Evolutionary conservation across 495 filamentous ascomycete genomes (phyloP).

Genomic region (Podospora conica): DNA sequence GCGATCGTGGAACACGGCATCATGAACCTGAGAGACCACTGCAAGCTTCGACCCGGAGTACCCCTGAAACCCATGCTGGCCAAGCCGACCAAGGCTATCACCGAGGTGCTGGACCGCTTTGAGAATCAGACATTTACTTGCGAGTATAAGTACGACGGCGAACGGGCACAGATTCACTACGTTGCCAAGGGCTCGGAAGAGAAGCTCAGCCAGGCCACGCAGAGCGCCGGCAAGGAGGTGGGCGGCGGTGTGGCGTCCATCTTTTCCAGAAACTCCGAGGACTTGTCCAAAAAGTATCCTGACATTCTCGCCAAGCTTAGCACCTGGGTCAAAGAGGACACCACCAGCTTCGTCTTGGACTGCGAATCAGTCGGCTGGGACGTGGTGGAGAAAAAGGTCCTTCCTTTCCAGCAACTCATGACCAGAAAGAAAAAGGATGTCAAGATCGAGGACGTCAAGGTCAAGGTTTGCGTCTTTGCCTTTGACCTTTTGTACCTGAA

Average conservation of each 20-base stretch:
- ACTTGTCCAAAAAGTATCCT: slow-evolving; percentile 94
- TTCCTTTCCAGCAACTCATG: slow-evolving; percentile 97
- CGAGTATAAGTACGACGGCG: slow-evolving; percentile 98
- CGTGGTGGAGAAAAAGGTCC: slow-evolving; percentile 78
- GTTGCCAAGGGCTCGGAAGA: slow-evolving; percentile 74
- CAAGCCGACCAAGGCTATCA: slow-evolving; percentile 98
- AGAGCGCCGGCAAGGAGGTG: slow-evolving; percentile 42
- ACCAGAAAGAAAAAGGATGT: slow-evolving; percentile 96
- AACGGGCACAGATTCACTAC: slow-evolving; percentile 95
- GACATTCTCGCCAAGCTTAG: slow-evolving; percentile 84
- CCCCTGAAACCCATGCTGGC: slow-evolving; percentile 98
- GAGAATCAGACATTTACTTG: slow-evolving; percentile 94
- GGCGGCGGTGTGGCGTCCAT: slow-evolving; percentile 73
- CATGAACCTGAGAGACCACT: slow-evolving; percentile 68
- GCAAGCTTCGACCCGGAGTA: slow-evolving; percentile 89
- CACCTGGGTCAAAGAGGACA: slow-evolving; percentile 81
- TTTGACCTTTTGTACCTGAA: slow-evolving; percentile 95
- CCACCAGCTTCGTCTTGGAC: slow-evolving; percentile 91
- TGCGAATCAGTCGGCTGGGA: slow-evolving; percentile 99
- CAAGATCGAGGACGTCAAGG: slow-evolving; percentile 91
- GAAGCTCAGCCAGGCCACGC: slow-evolving; percentile 48
- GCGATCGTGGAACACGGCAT: slow-evolving; percentile 82
- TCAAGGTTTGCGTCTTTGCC: slow-evolving; percentile 96
- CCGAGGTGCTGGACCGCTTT: slow-evolving; percentile 94
- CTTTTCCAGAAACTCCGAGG: slow-evolving; percentile 95